These are phyloP conservation scores for Botryobasidium botryosum DNA, from an alignment of 768 basidiomycete genomes.

Conservation along the genomic window DNA sequence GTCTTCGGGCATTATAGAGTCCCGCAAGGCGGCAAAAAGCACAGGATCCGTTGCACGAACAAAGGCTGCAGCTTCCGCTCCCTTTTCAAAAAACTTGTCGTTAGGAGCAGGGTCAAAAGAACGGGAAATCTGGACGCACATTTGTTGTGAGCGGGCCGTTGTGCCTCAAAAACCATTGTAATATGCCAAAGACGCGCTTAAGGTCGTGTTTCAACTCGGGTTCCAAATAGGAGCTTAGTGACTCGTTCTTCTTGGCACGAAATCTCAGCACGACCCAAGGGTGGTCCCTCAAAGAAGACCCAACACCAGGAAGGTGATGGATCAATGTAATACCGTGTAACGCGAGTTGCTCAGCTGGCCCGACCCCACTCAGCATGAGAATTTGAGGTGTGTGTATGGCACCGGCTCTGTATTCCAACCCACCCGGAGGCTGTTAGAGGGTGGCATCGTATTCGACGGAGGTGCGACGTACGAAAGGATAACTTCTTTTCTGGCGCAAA, in stretches of 20 bases:
- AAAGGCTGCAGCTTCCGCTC: not conserved
- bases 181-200: not conserved
- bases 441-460: slow-evolving; percentile 4
- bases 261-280: slow-evolving; percentile 4
- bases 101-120: not conserved
- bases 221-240: not conserved
- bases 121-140: not conserved
- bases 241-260: not conserved
- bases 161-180: not conserved
- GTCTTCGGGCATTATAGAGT: not conserved
- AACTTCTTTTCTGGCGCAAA: slow-evolving; percentile 38
- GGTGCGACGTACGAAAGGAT: slow-evolving; percentile 35
- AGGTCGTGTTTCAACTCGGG: not conserved
- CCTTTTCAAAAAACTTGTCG: not conserved
- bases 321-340: slow-evolving; percentile 37
- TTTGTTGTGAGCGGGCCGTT: not conserved
- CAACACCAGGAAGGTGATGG: slow-evolving; percentile 55
- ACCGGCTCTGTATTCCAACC: slow-evolving; percentile 17
- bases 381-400: slow-evolving; percentile 24
- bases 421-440: slow-evolving; percentile 24
- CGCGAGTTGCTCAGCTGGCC: slow-evolving; percentile 40
- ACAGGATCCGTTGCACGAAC: not conserved
- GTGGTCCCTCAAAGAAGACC: slow-evolving; percentile 57
- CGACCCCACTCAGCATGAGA: slow-evolving; percentile 39
- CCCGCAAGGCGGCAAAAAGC: not conserved